Evolutionary conservation across 257 asterid genomes (phyloP), one percentile per base, ranked within the genome.

Genomic region (Nicotiana paniculata): DNA sequence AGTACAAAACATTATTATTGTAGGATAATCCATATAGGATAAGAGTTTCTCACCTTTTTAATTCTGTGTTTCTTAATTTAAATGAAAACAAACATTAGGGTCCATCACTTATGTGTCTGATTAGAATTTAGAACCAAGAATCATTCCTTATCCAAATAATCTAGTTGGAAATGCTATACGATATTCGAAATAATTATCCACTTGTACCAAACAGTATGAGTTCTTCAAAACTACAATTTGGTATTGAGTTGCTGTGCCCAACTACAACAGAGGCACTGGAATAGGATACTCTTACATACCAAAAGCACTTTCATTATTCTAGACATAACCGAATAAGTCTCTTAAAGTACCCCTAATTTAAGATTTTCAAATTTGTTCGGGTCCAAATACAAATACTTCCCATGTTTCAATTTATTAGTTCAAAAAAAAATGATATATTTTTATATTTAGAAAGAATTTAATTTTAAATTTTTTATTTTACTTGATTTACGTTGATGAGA

Each of bases 101-200:
- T 51, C 17, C 57, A 11, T 51, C 57, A 11, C 57, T 51, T 2
- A 51, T 65, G 43, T 65, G 74, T 65, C 74, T 30, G 43, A 30
- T 18, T 66, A 32, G 33, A 32, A 43, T 43, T 32, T 32, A 32
- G 35, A 32, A 32, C 48, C 18, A 43, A 43, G 59, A 72, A 43
- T 43, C 13, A 24, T 61, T 24, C 59, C 57, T 37, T 61, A 59
- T 79, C 72, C 18, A 51, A 37, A 79, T 79, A 35, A 79, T 79
- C 16, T 74, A 61, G 82, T 39, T 79, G 82, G 11, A 79, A 4
- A 61, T 79, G 74, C 37, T 37, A 79, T 39, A 43, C 6, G 12
- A 39, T 74, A 79, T 79, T 79, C 82, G 35, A 61, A 59, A 61
- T 79, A 21, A 79, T 61, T 59, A 59, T 55, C 74, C 70, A 79